phyloP scores from a whole-genome alignment of 2,329 filamentous ascomycete genomes.

The Calycina marina region DNA sequence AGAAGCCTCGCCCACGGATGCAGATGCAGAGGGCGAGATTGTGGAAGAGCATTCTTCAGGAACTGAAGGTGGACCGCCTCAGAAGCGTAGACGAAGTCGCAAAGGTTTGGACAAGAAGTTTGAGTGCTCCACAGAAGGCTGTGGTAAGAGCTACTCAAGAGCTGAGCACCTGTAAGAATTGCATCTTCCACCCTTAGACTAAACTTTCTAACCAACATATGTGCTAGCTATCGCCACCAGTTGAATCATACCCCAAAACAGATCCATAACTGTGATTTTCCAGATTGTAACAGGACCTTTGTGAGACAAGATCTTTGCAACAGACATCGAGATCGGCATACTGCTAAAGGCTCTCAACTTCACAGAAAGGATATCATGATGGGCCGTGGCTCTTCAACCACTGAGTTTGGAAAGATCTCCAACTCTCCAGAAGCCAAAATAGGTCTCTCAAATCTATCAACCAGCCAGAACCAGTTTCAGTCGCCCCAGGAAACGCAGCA shows the following conservation, averaged over 20 bases:
- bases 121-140: slow-evolving; percentile 71
- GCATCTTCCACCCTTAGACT: neutral
- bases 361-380: slow-evolving; percentile 58
- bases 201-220: slow-evolving; percentile 5
- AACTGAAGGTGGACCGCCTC: slow-evolving; percentile 19
- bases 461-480: slow-evolving; percentile 19
- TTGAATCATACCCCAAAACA: slow-evolving; percentile 93
- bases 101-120: slow-evolving; percentile 73
- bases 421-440: slow-evolving; percentile 21
- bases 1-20: slow-evolving; percentile 15
- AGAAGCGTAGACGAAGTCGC: slow-evolving; percentile 54
- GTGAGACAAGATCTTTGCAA: slow-evolving; percentile 88
- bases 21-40: slow-evolving; percentile 12
- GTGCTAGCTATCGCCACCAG: slow-evolving; percentile 64
- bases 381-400: slow-evolving; percentile 21
- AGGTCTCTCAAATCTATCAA: slow-evolving; percentile 14
- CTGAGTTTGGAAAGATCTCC: slow-evolving; percentile 14
- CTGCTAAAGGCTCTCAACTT: slow-evolving; percentile 62
- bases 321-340: slow-evolving; percentile 68
- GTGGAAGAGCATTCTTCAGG: slow-evolving; percentile 20
- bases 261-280: slow-evolving; percentile 86
- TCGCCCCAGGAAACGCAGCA: slow-evolving; percentile 19
- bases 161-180: slow-evolving; percentile 76
- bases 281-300: slow-evolving; percentile 79
- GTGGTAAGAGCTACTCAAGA: slow-evolving; percentile 90